A percentile compares a stretch with the other conserved stretches of the same genome.
These are phyloP conservation scores for Vigna radiata DNA, from an alignment of 306 rosid species.

Conservation along the genomic window DNA sequence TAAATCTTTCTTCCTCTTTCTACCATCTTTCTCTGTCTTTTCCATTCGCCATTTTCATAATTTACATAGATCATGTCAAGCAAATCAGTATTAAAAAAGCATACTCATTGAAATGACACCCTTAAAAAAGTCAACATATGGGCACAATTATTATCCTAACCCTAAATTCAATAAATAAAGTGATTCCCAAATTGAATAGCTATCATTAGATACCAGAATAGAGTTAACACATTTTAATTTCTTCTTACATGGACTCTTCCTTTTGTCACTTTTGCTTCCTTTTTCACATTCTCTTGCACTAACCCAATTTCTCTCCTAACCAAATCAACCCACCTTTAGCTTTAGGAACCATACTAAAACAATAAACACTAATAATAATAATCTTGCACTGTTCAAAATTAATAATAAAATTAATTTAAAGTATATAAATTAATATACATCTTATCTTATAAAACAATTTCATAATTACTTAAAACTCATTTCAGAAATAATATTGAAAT, in stretches of 20 bases:
- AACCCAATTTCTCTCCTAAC: neutral
- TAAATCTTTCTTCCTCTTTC: constrained; percentile 44
- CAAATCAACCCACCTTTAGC: neutral
- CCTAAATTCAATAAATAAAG: constrained; percentile 28
- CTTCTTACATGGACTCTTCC: constrained; percentile 1
- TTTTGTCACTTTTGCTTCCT: neutral
- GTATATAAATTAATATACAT: too few species aligned
- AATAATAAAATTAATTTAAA: too few species aligned
- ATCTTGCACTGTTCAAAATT: neutral
- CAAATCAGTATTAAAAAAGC: constrained; percentile 22
- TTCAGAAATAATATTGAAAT: neutral
- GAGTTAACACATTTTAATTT: neutral
- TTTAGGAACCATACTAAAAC: neutral
- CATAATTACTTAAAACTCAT: too few species aligned
- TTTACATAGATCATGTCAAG: constrained; percentile 28
- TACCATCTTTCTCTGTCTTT: neutral
- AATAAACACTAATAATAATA: neutral
- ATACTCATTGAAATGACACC: neutral
- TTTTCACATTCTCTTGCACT: constrained; percentile 21
- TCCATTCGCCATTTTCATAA: constrained; percentile 5
- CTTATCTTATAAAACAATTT: too few species aligned
- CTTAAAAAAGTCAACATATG: neutral
- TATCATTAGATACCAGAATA: constrained; percentile 22
- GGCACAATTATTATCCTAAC: constrained; percentile 6
- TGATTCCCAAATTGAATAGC: constrained; percentile 19